A percentile compares a stretch with the other conserved stretches of the same genome.
Evolutionary conservation across 495 filamentous ascomycete species (phyloP).

Genomic region (Cercophora newfieldiana): DNA sequence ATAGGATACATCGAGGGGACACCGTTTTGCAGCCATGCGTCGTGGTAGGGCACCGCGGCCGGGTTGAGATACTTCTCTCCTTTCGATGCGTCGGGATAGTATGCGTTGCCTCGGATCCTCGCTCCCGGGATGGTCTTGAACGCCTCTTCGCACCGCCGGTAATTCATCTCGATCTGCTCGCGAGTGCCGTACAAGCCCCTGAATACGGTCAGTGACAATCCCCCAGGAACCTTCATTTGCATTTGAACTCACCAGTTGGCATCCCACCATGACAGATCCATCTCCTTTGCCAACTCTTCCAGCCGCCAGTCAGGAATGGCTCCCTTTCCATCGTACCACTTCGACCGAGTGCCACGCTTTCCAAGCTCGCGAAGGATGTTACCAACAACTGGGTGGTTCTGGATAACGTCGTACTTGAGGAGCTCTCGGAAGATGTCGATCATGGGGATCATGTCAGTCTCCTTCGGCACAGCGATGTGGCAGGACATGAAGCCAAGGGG

Average conservation of each 20-base stretch:
- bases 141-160: conserved; percentile 12
- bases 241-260: conserved; percentile 23
- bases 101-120: conserved; percentile 12
- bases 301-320: conserved; percentile 20
- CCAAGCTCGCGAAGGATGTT: conserved; percentile 35
- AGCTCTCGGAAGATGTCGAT: conserved; percentile 37
- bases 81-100: conserved; percentile 12
- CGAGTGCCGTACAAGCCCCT: conserved; percentile 42
- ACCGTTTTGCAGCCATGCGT: conserved; percentile 15
- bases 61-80: conserved; percentile 14
- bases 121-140: conserved; percentile 34
- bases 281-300: conserved; percentile 15
- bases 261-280: conserved; percentile 17
- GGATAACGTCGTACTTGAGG: conserved; percentile 34
- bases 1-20: conserved; percentile 13
- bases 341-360: conserved; percentile 15
- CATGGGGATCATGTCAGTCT: conserved; percentile 37
- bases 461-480: conserved; percentile 42
- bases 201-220: no score
- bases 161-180: conserved; percentile 26
- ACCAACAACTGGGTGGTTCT: conserved; percentile 45
- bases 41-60: background rate
- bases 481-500: conserved; percentile 48
- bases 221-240: no score
- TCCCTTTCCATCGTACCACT: conserved; percentile 17